Percentiles rank a stretch among this genome's conserved stretches.
Evolutionary conservation across 164 flowering plant species (phyloP).

Genomic region (Cinnamomum chago): DNA sequence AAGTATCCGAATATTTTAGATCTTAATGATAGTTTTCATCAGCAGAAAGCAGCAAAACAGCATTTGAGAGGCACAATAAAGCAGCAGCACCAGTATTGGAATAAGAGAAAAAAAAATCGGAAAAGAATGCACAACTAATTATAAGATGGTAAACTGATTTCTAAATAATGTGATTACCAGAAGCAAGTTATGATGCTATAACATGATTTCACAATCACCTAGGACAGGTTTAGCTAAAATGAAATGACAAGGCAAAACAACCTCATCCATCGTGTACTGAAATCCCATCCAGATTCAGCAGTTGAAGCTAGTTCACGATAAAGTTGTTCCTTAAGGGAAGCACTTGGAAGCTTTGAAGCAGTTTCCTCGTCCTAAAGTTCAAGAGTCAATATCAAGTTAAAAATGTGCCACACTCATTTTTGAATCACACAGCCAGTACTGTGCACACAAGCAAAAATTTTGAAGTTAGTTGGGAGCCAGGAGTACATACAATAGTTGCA

Average conservation of each 20-base stretch:
- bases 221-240: neutral
- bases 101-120: too few species aligned
- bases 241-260: constrained; percentile 10
- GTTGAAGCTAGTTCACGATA: constrained; percentile 80
- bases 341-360: constrained; percentile 54
- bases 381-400: neutral
- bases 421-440: neutral
- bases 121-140: neutral
- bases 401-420: neutral
- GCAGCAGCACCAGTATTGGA: neutral
- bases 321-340: constrained; percentile 42
- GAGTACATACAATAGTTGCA: constrained; percentile 50
- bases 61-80: neutral
- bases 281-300: constrained; percentile 99
- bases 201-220: neutral
- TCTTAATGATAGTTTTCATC: neutral
- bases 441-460: neutral
- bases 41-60: neutral
- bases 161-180: neutral
- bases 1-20: neutral
- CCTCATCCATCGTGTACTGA: constrained; percentile 99
- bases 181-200: neutral
- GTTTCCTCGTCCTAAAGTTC: constrained; percentile 54
- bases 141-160: neutral
- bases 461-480: neutral